Percentiles rank a stretch among this genome's conserved stretches.
These are phyloP conservation scores for Shiraia sp. DNA, from an alignment of 2,329 filamentous ascomycete species.

Conservation along the genomic window DNA sequence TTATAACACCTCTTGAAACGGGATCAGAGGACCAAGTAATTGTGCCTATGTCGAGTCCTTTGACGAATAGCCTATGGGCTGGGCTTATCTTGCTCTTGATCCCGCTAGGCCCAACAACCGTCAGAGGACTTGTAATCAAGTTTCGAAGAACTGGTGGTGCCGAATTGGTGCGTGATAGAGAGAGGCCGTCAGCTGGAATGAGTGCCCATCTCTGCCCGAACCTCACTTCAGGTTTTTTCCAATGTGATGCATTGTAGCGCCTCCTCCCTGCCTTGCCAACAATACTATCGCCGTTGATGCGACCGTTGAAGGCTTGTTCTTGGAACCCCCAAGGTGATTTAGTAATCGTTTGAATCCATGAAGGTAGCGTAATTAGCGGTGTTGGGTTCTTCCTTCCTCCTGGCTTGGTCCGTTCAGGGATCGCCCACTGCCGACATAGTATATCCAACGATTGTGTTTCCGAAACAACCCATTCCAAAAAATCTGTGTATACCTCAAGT, in stretches of 20 bases:
- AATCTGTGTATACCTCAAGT: constrained; percentile 12
- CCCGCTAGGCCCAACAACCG: not conserved
- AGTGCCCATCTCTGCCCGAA: too few species aligned
- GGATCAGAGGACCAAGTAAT: constrained; percentile 3
- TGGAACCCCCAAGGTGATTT: constrained; percentile 2
- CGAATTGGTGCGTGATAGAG: constrained; percentile 1
- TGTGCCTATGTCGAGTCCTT: constrained; percentile 1
- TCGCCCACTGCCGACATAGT: constrained; percentile 16
- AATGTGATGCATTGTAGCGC: constrained; percentile 7
- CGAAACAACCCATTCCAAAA: constrained; percentile 7
- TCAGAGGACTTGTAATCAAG: not conserved
- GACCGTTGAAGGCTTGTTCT: constrained; percentile 3
- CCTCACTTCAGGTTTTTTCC: not conserved
- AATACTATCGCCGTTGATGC: constrained; percentile 11
- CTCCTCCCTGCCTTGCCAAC: constrained; percentile 9
- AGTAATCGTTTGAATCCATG: constrained; percentile 10
- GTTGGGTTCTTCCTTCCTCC: not conserved
- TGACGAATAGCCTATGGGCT: too few species aligned
- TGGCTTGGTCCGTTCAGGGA: constrained; percentile 1
- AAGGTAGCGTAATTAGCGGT: constrained; percentile 6
- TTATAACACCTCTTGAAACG: constrained; percentile 7
- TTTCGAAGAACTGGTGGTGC: not conserved
- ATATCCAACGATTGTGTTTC: constrained; percentile 11
- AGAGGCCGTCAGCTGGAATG: not conserved
- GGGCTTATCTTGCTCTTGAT: constrained; percentile 2